A percentile compares a stretch with the other conserved stretches of the same genome.
Conservation (phyloP, 2,329 filamentous ascomycete species). For the Pyrenophora graminea region DNA sequence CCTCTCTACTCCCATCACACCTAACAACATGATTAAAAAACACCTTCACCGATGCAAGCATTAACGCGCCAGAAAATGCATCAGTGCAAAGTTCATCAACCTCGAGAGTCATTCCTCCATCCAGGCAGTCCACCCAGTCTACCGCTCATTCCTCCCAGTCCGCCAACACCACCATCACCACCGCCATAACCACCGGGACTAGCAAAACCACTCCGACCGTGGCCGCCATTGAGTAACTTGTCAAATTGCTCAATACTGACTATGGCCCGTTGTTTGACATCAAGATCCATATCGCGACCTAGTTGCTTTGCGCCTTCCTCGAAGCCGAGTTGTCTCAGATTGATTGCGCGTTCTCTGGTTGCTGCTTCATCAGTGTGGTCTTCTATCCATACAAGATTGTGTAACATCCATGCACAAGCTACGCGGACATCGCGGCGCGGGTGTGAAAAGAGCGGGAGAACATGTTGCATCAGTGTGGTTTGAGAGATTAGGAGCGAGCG, state of each 20-base stretch:
- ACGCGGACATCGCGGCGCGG: slow-evolving; percentile 73
- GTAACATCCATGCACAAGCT: slow-evolving; percentile 80
- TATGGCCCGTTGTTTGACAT: slow-evolving; percentile 84
- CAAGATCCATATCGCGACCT: slow-evolving; percentile 73
- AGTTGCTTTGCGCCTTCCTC: slow-evolving; percentile 64
- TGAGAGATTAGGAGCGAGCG: slow-evolving; percentile 71
- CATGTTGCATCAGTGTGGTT: slow-evolving; percentile 71
- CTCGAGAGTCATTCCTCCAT: slow-evolving; percentile 24
- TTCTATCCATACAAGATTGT: slow-evolving; percentile 84
- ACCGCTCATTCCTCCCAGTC: slow-evolving; percentile 10
- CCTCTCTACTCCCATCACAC: too few species aligned
- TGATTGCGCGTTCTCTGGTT: slow-evolving; percentile 68
- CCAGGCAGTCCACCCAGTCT: slow-evolving; percentile 19
- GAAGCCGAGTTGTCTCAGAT: slow-evolving; percentile 74
- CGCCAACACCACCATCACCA: slow-evolving; percentile 9
- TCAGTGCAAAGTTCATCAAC: slow-evolving; percentile 4
- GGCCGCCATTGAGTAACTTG: slow-evolving; percentile 23
- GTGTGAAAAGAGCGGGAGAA: slow-evolving; percentile 75
- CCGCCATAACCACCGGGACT: slow-evolving; percentile 15
- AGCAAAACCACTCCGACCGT: slow-evolving; percentile 10
- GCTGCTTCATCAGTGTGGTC: slow-evolving; percentile 68
- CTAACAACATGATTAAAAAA: too few species aligned
- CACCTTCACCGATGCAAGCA: too few species aligned
- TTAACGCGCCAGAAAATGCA: not conserved
- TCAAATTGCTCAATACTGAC: slow-evolving; percentile 68